Evolutionary conservation across 1,284 basidiomycete genomes (phyloP).

Genomic region (Ustilago lituana): DNA sequence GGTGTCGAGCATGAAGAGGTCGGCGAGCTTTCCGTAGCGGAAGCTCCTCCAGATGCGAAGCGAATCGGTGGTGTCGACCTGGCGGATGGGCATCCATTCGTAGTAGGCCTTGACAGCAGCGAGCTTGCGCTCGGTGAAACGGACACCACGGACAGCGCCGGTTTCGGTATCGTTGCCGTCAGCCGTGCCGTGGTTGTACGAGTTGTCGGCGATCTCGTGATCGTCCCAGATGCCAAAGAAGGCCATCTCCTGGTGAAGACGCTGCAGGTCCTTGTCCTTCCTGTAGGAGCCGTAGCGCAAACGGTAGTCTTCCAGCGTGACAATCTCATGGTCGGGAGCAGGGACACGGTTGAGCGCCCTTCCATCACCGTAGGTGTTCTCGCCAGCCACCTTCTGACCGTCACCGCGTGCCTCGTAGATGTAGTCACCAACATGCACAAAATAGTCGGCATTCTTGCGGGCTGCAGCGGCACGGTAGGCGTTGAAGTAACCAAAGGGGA

Average conservation of each 20-base stretch:
- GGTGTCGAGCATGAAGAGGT: conserved; percentile 72
- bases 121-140: conserved; percentile 75
- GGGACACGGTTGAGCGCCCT: conserved; percentile 64
- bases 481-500: conserved; percentile 74
- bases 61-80: conserved; percentile 74
- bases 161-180: conserved; percentile 74
- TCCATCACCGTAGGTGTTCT: conserved; percentile 66
- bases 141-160: conserved; percentile 66
- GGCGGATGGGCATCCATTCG: conserved; percentile 78
- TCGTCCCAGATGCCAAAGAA: conserved; percentile 70
- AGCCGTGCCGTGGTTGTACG: conserved; percentile 75
- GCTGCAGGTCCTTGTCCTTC: conserved; percentile 42
- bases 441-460: conserved; percentile 73
- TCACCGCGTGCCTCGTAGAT: conserved; percentile 63
- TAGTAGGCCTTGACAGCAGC: conserved; percentile 76
- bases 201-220: conserved; percentile 75
- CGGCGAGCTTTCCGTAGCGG: conserved; percentile 61
- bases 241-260: conserved; percentile 26
- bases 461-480: conserved; percentile 74
- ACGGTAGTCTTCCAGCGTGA: conserved; percentile 75
- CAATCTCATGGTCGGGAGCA: conserved; percentile 71
- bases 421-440: conserved; percentile 76
- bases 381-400: conserved; percentile 27
- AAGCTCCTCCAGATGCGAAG: conserved; percentile 76
- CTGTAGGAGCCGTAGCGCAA: conserved; percentile 73